These are phyloP conservation scores for Linaria vulgaris DNA, from an alignment of 257 asterid genomes.

Conservation along the genomic window DNA sequence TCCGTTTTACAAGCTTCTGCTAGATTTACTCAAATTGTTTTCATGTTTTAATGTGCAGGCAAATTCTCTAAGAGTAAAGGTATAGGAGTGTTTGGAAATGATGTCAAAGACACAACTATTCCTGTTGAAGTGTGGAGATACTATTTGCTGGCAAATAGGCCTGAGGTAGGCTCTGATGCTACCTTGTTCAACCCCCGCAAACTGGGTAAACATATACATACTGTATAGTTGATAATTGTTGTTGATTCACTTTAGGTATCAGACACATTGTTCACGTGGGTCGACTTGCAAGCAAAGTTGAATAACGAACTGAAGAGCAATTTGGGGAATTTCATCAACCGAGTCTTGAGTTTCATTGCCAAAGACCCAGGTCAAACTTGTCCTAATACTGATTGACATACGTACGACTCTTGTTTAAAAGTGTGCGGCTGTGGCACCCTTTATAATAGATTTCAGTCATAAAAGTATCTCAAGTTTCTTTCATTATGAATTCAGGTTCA, in stretches of 20 bases:
- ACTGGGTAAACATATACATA: not conserved
- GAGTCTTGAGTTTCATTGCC: constrained; percentile 92
- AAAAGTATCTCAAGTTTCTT: constrained; percentile 16
- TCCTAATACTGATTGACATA: constrained; percentile 9
- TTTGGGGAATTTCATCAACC: constrained; percentile 87
- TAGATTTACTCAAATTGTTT: constrained; percentile 14
- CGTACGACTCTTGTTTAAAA: too few relatives aligned
- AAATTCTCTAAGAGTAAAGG: constrained; percentile 96
- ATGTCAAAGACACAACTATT: constrained; percentile 77
- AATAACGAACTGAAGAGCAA: constrained; percentile 79
- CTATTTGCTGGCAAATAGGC: constrained; percentile 89
- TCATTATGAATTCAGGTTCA: constrained; percentile 47
- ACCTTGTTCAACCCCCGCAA: constrained; percentile 5
- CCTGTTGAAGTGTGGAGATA: constrained; percentile 99
- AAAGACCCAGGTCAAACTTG: constrained; percentile 72
- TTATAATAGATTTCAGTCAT: constrained; percentile 3
- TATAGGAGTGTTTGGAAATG: constrained; percentile 93
- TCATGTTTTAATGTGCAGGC: constrained; percentile 42
- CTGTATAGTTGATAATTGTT: constrained; percentile 14
- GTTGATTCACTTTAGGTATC: constrained; percentile 55
- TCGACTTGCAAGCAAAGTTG: constrained; percentile 86
- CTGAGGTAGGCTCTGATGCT: constrained; percentile 64
- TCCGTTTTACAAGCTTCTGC: constrained; percentile 6
- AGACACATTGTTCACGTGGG: constrained; percentile 93
- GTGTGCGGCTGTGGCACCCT: too few relatives aligned